These are phyloP conservation scores for Ogataea hybrid DNA, from an alignment of 1,139 yeast genomes.

Conservation along the genomic window DNA sequence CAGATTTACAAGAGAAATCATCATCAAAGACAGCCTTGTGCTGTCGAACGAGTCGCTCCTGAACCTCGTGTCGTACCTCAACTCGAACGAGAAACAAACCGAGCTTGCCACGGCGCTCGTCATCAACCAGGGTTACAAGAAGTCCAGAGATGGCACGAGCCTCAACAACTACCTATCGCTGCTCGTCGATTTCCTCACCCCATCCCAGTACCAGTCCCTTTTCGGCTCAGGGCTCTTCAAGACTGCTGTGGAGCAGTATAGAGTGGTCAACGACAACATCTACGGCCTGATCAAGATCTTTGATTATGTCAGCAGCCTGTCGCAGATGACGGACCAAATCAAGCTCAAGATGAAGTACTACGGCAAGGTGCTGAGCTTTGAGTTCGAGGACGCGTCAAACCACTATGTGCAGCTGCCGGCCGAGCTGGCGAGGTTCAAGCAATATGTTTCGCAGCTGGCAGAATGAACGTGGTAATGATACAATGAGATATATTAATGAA, in stretches of 20 bases:
- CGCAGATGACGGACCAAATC: constrained; percentile 6
- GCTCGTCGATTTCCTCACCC: constrained; percentile 25
- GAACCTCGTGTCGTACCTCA: constrained; percentile 25
- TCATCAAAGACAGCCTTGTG: constrained; percentile 26
- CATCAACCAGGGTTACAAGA: constrained; percentile 31
- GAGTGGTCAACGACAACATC: constrained; percentile 31
- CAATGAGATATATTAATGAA: neutral
- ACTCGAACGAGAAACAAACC: constrained; percentile 12
- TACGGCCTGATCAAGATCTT: constrained; percentile 32
- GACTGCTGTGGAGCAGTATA: constrained; percentile 30
- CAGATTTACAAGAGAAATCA: constrained; percentile 27
- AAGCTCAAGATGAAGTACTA: constrained; percentile 27
- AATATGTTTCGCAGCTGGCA: constrained; percentile 7
- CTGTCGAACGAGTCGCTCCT: constrained; percentile 24
- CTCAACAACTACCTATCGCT: constrained; percentile 29
- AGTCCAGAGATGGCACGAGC: constrained; percentile 14
- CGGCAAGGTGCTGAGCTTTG: constrained; percentile 28
- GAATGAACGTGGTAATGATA: constrained; percentile 2
- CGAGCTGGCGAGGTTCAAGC: constrained; percentile 29
- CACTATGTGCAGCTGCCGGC: constrained; percentile 32
- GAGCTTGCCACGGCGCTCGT: constrained; percentile 23
- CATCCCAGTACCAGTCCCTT: constrained; percentile 16
- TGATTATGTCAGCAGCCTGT: constrained; percentile 5
- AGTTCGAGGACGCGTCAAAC: constrained; percentile 33
- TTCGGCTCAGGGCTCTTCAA: constrained; percentile 26